Conservation (phyloP, 2,329 filamentous ascomycete genomes). For the Aspergillus neoniger region DNA sequence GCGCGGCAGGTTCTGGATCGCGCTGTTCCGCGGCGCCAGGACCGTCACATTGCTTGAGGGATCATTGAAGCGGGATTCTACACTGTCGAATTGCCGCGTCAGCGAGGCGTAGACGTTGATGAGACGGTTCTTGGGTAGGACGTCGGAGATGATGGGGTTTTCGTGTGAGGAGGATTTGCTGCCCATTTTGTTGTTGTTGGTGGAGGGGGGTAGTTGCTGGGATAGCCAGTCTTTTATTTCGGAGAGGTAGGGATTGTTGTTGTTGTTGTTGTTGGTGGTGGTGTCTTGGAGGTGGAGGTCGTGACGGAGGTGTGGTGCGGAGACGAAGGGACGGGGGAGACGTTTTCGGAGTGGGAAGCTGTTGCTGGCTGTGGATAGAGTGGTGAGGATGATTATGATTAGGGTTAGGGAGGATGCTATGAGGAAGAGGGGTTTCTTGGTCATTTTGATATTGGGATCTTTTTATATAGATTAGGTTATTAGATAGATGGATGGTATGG, state of each 20-base stretch:
- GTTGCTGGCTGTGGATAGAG: conserved; percentile 16
- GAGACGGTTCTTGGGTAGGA: conserved; percentile 74
- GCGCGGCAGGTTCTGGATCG: conserved; percentile 72
- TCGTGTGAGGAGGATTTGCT: conserved; percentile 27
- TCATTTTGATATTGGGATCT: neutral
- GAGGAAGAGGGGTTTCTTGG: conserved; percentile 5
- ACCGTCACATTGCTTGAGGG: conserved; percentile 72
- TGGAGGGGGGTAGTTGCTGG: conserved; percentile 22
- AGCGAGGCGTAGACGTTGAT: conserved; percentile 85
- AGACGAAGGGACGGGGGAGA: conserved; percentile 21
- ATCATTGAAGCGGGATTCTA: conserved; percentile 70
- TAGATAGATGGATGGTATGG: neutral
- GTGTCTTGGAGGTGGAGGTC: conserved; percentile 13
- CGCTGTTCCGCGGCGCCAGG: conserved; percentile 82
- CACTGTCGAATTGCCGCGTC: conserved; percentile 71
- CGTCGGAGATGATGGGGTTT: conserved; percentile 75
- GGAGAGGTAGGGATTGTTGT: neutral
- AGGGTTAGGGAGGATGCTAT: conserved; percentile 7
- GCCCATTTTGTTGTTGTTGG: conserved; percentile 11
- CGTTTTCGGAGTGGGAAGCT: conserved; percentile 23
- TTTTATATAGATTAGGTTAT: neutral
- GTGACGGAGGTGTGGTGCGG: conserved; percentile 21
- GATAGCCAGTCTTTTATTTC: conserved; percentile 24
- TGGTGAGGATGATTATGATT: conserved; percentile 16
- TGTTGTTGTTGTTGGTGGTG: neutral